Evolutionary conservation across 331 rosid genomes (phyloP), one percentile per base, ranked within the genome.

Genomic region (Malus hybrid): DNA sequence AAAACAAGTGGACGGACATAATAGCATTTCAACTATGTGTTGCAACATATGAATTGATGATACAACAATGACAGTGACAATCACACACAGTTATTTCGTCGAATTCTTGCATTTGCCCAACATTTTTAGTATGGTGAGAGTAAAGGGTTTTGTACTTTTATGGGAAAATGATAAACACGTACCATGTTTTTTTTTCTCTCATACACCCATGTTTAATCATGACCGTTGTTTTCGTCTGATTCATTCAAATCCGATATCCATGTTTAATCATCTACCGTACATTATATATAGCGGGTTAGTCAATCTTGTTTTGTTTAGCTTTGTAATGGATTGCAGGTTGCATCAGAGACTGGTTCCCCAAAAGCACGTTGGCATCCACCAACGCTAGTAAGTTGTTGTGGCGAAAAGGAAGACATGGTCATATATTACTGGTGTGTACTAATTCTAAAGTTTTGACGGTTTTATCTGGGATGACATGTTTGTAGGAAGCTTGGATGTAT

Each of bases 1-100:
- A 39, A 39, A 0, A 39, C 4, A 39, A 3, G 4, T 9, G 12
- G 0, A 0, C 4, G 12, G 12, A 0, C 19, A 14, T 5, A 6
- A 14, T 5, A 1, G 7, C 53, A 6, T 15, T 48, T 6, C 53
- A 48, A 48, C 19, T 14, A 48, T 14, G 19, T 48, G 55, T 14
- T 48, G 3, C 55, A 2, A 14, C 55, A 48, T 14, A 14, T 48
- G 19, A 48, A 48, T 48, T 2, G 3, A 48, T 48, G 55, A 14
- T 14, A 5, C 55, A 15, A 48, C 53, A 48, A 5, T 14, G 18
- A 13, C 7, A 48, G 19, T 14, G 55, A 39, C 46, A 39, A 39
- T 39, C 56, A 50, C 19, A 15, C n/a, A 50, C 1, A 15, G 56
- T 50, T 15, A 15, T 50, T 15, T 15, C 3, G 3, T 50, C 1